Conservation (phyloP, 352 stramenopile genomes). For the Phytophthora aleatoria region DNA sequence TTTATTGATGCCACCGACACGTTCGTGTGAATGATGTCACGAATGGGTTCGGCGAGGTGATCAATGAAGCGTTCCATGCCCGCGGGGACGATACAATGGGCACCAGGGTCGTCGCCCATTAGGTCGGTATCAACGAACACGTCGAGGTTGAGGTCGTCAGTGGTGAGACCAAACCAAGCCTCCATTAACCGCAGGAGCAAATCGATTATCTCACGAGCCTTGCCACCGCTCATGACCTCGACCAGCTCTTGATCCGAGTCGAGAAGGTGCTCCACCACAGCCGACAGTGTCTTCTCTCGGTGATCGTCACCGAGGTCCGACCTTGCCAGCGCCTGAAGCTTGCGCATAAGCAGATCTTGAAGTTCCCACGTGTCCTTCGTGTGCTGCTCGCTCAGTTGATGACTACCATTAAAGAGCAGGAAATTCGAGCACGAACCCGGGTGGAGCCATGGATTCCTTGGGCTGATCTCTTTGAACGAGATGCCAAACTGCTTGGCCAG, state of each 20-base stretch:
- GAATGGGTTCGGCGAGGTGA: conserved; percentile 36
- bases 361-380: conserved; percentile 47
- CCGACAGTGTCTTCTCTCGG: conserved; percentile 36
- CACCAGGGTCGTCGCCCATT: conserved; percentile 50
- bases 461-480: conserved; percentile 56
- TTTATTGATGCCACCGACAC: conserved; percentile 37
- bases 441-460: conserved; percentile 65
- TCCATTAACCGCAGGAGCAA: conserved; percentile 50
- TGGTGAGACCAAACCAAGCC: conserved; percentile 55
- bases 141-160: conserved; percentile 39
- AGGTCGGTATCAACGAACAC: conserved; percentile 36
- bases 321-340: conserved; percentile 45
- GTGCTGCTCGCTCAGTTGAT: conserved; percentile 40
- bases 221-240: conserved; percentile 24
- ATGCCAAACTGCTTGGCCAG: conserved; percentile 51
- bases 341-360: conserved; percentile 50
- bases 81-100: conserved; percentile 54
- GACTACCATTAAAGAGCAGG: conserved; percentile 39
- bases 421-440: conserved; percentile 60
- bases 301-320: conserved; percentile 13
- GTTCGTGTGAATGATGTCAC: conserved; percentile 45
- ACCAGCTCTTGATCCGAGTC: conserved; percentile 33
- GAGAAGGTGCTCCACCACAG: conserved; percentile 45
- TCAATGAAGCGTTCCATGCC: conserved; percentile 66
- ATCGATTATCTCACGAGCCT: conserved; percentile 19